Evolutionary conservation across 305 asterid genomes (phyloP).

Genomic region (Galium porrigens): DNA sequence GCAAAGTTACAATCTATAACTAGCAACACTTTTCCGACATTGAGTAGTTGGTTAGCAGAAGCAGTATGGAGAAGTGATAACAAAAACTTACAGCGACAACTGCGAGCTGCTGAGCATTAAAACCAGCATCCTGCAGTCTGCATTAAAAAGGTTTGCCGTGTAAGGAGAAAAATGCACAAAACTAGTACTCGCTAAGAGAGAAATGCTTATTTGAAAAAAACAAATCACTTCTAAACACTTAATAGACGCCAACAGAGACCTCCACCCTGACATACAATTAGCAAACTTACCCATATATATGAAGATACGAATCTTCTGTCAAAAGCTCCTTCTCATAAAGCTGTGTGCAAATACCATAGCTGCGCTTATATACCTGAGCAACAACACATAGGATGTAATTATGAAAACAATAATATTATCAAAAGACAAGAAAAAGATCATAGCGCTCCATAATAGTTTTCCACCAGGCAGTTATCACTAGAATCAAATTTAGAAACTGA

Average conservation of each 20-base stretch:
- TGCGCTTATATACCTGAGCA: constrained; percentile 75
- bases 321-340: constrained; percentile 88
- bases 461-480: neutral
- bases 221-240: constrained; percentile 1
- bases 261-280: neutral
- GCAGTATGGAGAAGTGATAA: neutral
- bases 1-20: neutral
- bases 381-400: neutral
- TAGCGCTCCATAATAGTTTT: too few relatives aligned
- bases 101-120: constrained; percentile 84
- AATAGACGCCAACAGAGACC: neutral
- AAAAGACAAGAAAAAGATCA: neutral
- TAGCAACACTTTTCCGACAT: neutral
- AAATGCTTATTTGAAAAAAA: neutral
- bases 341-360: constrained; percentile 72
- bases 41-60: neutral
- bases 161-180: constrained; percentile 12
- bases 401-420: neutral
- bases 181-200: constrained; percentile 4
- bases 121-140: constrained; percentile 70
- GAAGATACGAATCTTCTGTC: constrained; percentile 64
- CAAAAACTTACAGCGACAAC: constrained; percentile 64
- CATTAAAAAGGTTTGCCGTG: constrained; percentile 13
- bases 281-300: constrained; percentile 65
- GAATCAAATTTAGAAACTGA: neutral